Conservation (phyloP, 768 basidiomycete species). For the Sutorius australiensis region DNA sequence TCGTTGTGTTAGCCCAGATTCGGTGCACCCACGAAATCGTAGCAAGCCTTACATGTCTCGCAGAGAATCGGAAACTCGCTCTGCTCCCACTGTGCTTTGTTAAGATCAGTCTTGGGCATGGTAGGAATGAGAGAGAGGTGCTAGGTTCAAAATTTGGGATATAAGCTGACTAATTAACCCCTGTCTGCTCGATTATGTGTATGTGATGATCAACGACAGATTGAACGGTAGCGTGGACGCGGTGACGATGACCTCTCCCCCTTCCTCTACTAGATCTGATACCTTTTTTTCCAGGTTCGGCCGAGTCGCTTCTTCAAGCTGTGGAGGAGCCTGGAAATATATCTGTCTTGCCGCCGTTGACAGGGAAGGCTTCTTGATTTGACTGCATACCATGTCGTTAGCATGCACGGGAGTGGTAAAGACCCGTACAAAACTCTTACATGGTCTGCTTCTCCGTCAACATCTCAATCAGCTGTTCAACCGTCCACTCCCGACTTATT, state of each 20-base stretch:
- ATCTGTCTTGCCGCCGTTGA: conserved; percentile 73
- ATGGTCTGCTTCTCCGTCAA: conserved; percentile 86
- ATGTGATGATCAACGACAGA: conserved; percentile 63
- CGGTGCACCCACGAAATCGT: not conserved
- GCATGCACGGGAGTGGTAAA: not conserved
- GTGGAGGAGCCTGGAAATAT: conserved; percentile 92
- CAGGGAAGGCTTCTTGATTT: conserved; percentile 95
- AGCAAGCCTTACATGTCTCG: conserved; percentile 69
- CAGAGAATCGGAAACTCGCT: conserved; percentile 92
- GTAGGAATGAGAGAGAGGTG: conserved; percentile 3
- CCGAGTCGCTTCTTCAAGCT: conserved; percentile 84
- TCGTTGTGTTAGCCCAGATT: conserved; percentile 3
- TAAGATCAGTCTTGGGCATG: conserved; percentile 88
- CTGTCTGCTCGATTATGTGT: conserved; percentile 33
- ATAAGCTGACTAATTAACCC: conserved; percentile 28
- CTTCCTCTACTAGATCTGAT: conserved; percentile 70
- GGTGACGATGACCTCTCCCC: conserved; percentile 83
- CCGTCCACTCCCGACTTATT: conserved; percentile 67
- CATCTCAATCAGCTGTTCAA: conserved; percentile 86
- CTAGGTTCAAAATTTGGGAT: conserved; percentile 3
- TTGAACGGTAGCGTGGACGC: conserved; percentile 87
- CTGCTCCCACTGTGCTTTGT: conserved; percentile 93
- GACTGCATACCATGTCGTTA: conserved; percentile 47
- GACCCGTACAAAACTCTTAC: conserved; percentile 44
- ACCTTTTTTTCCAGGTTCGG: conserved; percentile 87